Evolutionary conservation across 768 basidiomycete genomes (phyloP).

Genomic region (Mycena latifolia): DNA sequence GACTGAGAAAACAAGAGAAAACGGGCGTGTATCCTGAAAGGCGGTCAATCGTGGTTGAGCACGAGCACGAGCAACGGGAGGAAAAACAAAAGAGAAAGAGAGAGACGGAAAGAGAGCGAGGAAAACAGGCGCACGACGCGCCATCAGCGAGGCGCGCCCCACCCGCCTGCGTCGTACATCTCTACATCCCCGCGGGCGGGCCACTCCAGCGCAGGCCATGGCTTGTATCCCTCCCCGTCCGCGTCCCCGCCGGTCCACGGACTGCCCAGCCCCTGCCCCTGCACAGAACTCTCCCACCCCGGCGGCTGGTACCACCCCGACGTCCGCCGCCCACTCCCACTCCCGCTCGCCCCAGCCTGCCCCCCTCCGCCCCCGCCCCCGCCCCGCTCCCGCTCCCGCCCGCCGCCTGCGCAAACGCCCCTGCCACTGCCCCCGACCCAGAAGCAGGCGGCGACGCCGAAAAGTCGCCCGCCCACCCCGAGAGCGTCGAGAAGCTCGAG

Average conservation of each 20-base stretch:
- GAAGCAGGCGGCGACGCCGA: not conserved
- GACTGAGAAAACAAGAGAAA: no score
- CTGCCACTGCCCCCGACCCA: not conserved
- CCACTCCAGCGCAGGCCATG: constrained; percentile 10
- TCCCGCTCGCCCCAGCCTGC: not conserved
- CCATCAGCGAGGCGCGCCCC: constrained; percentile 16
- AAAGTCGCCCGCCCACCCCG: constrained; percentile 53
- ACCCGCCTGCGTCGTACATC: constrained; percentile 19
- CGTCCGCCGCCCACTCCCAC: constrained; percentile 14
- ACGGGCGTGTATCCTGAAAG: no score
- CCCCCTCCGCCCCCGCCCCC: no score
- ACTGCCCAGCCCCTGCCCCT: not conserved
- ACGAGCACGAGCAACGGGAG: not conserved
- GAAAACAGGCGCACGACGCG: no score
- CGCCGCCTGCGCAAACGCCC: not conserved
- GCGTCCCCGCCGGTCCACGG: no score
- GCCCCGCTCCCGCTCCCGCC: not conserved
- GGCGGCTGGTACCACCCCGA: constrained; percentile 33
- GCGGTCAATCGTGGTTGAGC: no score
- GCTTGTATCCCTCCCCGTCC: not conserved
- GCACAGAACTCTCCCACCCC: constrained; percentile 30
- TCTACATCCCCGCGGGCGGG: constrained; percentile 16
- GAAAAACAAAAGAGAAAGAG: not conserved
- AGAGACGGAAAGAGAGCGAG: not conserved
- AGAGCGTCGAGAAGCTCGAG: constrained; percentile 52